Conservation (phyloP, 2,329 filamentous ascomycete species). For the Trichoderma sp. region DNA sequence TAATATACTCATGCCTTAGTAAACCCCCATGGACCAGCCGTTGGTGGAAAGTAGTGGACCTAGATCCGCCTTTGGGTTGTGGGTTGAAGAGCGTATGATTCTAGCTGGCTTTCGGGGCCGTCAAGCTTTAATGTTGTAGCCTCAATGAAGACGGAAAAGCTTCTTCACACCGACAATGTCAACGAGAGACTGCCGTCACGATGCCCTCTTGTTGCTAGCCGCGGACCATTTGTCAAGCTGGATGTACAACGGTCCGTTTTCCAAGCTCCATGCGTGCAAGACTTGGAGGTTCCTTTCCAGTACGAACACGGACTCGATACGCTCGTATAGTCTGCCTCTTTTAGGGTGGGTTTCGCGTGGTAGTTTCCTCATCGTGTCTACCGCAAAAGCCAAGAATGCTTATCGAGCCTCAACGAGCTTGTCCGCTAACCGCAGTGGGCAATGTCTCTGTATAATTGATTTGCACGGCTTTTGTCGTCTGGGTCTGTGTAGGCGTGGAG, state of each 20-base stretch:
- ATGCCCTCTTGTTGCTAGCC: neutral
- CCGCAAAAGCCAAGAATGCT: neutral
- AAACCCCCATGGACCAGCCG: neutral
- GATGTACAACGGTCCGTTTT: neutral
- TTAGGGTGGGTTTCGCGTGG: neutral
- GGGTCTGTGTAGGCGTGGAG: neutral
- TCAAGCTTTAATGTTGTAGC: neutral
- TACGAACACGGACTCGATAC: neutral
- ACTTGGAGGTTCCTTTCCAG: neutral
- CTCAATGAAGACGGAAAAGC: neutral
- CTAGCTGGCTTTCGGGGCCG: neutral
- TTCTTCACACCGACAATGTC: neutral
- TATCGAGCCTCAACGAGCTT: neutral
- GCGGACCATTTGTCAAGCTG: neutral
- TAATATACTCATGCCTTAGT: neutral
- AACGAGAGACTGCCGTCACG: neutral
- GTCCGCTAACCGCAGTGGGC: neutral
- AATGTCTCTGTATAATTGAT: neutral
- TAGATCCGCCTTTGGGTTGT: neutral
- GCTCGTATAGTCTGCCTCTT: neutral
- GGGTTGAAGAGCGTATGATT: neutral
- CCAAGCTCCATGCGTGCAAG: neutral
- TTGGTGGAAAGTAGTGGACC: slow-evolving; percentile 2
- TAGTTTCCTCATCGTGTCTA: neutral
- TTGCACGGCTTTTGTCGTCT: neutral